Base-by-base conservation (phyloP, 129 eudicot species). In the Tagetes patula region DNA sequence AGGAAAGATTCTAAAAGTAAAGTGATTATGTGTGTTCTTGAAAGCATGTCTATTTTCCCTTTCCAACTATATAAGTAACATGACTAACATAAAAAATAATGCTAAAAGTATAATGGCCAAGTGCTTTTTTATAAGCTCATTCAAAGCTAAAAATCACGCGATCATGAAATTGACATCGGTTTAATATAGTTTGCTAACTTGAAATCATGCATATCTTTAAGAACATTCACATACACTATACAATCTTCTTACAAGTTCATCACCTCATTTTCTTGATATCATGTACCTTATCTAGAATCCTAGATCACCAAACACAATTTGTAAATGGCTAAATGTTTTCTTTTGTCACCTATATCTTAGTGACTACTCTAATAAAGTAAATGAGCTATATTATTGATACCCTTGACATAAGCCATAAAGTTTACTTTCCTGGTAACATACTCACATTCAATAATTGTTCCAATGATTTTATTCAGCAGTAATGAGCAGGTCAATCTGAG, bases 171-270 rank as follows among this genome's bases (percentile, higher is more conserved):
- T 48, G 56, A 50, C 54, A 34, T 34, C 50, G 31, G 42, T 34
- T 20, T 33, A 47, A 11, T 6, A 52, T 6, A 11, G 65, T 50
- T 55, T 55, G 58, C 11, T 46, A 33, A 43, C 4, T 36, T 55
- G 37, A 1, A 13, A 54, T 50, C 33, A 50, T 70, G 45, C 67
- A 32, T 72, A 7, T 71, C 8, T 5, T 55, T 38, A 59, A 73
- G 9, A 43, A 34, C 60, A 60, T 58, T 56, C 55, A 58, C 55
- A 45, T 41, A 70, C 39, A 70, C 65, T 7, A 8, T 70, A 34
- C 40, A 47, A 70, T 9, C 62, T 34, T 50, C 60, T 34, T 39
- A 32, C 0, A 58, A 58, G 64, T 32, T 58, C 6, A 8, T 33
- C 39, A 32, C n/a, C 39, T 58, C 39, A 58, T 32, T 32, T 58